Conservation (phyloP, 768 basidiomycete genomes). For the Phlegmacium glaucopus region DNA sequence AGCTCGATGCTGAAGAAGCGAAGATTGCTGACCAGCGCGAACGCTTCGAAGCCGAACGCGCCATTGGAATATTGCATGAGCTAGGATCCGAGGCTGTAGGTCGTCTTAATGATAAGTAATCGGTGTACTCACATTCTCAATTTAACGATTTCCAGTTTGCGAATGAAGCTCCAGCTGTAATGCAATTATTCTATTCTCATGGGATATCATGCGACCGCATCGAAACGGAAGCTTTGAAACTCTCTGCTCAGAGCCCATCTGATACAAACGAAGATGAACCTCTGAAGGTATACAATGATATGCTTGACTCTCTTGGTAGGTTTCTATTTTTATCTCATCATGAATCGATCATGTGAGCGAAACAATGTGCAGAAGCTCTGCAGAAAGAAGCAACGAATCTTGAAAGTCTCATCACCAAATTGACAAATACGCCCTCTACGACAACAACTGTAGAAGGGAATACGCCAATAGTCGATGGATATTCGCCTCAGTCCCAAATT, state of each 20-base stretch:
- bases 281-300: conserved; percentile 36
- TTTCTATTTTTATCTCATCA: not conserved
- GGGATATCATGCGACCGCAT: conserved; percentile 39
- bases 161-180: conserved; percentile 42
- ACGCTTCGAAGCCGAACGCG: conserved; percentile 41
- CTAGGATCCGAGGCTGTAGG: conserved; percentile 30
- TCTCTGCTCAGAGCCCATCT: conserved; percentile 29
- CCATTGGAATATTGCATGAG: conserved; percentile 45
- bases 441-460: conserved; percentile 1
- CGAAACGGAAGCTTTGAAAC: conserved; percentile 40
- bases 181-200: conserved; percentile 45
- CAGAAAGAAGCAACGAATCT: conserved; percentile 24
- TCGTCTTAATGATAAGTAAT: too few species aligned
- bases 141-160: conserved; percentile 29
- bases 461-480: conserved; percentile 6
- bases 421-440: conserved; percentile 10
- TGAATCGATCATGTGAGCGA: not conserved
- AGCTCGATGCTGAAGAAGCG: conserved; percentile 36
- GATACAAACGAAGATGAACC: conserved; percentile 36
- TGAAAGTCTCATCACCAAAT: conserved; percentile 22
- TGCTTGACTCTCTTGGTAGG: conserved; percentile 42
- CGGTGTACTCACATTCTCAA: not conserved
- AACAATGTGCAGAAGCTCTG: conserved; percentile 18
- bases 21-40: conserved; percentile 37
- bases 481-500: conserved; percentile 37